Base-by-base conservation (phyloP, 176 grass and related monocot species). In the Paspalum vaginatum region DNA sequence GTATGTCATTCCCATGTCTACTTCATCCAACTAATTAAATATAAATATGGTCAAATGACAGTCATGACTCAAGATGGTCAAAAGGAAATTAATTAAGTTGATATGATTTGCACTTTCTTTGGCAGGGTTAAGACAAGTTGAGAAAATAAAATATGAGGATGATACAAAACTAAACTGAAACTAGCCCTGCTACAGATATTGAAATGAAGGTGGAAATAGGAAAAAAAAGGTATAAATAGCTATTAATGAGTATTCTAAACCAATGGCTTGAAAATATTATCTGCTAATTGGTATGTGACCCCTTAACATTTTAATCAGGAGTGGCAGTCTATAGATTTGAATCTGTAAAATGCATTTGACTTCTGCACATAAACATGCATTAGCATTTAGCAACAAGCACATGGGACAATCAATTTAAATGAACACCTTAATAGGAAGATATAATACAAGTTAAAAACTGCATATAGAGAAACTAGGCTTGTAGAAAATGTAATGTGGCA, bases 1-100 rank as follows among this genome's bases (percentile, higher is more conserved):
- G 17, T 98, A 98, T 18, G 95, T 95, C 95, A 98, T 98, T 79
- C 95, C 95, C 95, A 98, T 98, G 80, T 98, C 95, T 49, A 98
- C 86, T 87, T 98, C 95, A 93, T 98, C 95, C 78, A 98, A 84
- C 95, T 98, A 73, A 58, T 63, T 46, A 61, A 44, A 88, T 27
- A 91, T 5, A 84, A 79, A 78, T 51, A 87, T 65, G 14, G n/a
- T 81, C 24, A 68, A 47, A 85, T 68, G 6, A 41, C 58, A 72
- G 68, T 32, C 32, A 32, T 32, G 53, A 89, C 20, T 12, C 9
- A 77, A 56, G 52, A 79, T 1, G 21, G 41, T 67, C 20, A 70
- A 62, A n/a, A 16, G 67, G 20, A 70, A 48, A 49, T 48, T 9
- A 69, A 17, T 49, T 61, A 66, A 54, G 22, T 15, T 12, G 3